Evolutionary conservation across 768 basidiomycete genomes (phyloP).

Genomic region (Russula foetens): DNA sequence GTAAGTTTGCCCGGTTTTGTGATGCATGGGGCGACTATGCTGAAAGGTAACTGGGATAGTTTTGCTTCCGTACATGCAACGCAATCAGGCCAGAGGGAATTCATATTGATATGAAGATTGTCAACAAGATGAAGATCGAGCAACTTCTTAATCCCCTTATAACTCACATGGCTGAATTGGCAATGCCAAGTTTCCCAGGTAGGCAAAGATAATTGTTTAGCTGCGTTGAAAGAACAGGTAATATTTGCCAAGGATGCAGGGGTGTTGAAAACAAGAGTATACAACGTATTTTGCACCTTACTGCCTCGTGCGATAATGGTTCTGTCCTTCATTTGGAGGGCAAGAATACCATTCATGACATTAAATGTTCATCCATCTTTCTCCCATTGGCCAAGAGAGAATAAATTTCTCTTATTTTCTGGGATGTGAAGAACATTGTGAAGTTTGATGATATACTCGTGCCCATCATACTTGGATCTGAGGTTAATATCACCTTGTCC

Average conservation of each 20-base stretch:
- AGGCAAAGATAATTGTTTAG: too few species aligned
- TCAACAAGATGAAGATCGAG: accelerated
- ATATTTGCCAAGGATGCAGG: too few species aligned
- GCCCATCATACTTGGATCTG: too few species aligned
- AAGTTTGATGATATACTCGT: too few species aligned
- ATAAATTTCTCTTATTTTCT: too few species aligned
- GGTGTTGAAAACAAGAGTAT: neutral
- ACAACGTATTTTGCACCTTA: neutral
- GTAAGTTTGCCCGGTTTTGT: neutral
- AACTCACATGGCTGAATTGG: neutral
- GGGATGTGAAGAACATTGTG: too few species aligned
- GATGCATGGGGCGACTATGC: accelerated
- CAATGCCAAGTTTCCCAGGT: neutral
- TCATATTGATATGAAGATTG: neutral
- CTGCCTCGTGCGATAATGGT: too few species aligned
- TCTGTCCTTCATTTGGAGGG: neutral
- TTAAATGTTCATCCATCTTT: too few species aligned
- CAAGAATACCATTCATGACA: too few species aligned
- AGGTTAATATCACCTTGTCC: too few species aligned
- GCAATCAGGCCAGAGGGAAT: neutral
- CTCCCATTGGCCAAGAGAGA: too few species aligned
- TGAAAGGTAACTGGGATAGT: neutral
- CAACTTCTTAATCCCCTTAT: neutral
- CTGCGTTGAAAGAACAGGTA: too few species aligned
- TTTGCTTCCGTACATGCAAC: neutral